Evolutionary conservation across 495 filamentous ascomycete genomes (phyloP).

Genomic region (Annulohypoxylon nitens): DNA sequence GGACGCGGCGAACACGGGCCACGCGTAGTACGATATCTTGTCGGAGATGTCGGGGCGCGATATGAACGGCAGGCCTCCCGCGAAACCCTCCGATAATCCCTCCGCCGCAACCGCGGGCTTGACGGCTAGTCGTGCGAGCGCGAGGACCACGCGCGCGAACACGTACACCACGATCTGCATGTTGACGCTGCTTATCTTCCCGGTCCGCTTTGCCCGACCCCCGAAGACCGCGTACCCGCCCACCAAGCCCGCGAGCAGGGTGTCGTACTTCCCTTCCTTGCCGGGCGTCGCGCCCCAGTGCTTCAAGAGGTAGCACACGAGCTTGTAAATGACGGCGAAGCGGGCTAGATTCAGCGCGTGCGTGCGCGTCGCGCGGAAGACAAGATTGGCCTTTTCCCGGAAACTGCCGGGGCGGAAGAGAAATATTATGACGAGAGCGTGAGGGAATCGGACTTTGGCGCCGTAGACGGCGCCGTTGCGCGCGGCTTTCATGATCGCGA

Average conservation of each 20-base stretch:
- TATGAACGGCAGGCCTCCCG: constrained; percentile 58
- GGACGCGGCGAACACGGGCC: constrained; percentile 89
- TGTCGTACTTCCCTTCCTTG: constrained; percentile 73
- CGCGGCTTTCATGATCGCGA: constrained; percentile 87
- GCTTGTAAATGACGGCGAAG: constrained; percentile 92
- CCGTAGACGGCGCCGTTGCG: constrained; percentile 98
- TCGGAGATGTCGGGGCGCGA: constrained; percentile 56
- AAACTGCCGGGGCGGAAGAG: constrained; percentile 92
- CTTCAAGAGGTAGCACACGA: constrained; percentile 77
- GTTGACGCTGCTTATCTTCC: constrained; percentile 82
- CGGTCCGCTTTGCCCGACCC: constrained; percentile 64
- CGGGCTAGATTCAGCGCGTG: constrained; percentile 92
- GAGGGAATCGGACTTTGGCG: constrained; percentile 97
- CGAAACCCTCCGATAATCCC: not conserved
- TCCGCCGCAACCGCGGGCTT: constrained; percentile 63
- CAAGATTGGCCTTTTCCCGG: constrained; percentile 88
- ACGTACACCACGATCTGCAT: constrained; percentile 99
- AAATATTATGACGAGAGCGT: constrained; percentile 97
- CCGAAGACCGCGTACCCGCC: constrained; percentile 97
- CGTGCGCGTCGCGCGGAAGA: constrained; percentile 86
- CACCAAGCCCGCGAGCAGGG: constrained; percentile 88
- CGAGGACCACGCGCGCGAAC: constrained; percentile 90
- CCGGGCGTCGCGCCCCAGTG: constrained; percentile 68
- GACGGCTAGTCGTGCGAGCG: constrained; percentile 83
- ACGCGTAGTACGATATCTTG: constrained; percentile 75